Base-by-base conservation (phyloP, 2,329 filamentous ascomycete genomes). In the Cladosporium sp. region DNA sequence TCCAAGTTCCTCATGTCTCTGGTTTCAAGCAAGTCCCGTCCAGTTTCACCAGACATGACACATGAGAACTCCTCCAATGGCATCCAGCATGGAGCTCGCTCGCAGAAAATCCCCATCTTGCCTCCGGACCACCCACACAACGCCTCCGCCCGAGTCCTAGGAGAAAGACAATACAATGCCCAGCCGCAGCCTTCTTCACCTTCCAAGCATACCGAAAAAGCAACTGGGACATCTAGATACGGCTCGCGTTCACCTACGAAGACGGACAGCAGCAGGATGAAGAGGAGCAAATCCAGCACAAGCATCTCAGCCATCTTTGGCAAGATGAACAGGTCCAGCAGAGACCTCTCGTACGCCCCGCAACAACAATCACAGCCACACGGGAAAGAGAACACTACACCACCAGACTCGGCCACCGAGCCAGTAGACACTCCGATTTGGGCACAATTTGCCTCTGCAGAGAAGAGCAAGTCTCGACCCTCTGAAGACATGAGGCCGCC, bases 351-450 rank as follows among this genome's bases (percentile, higher is more conserved):
- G 2, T 65, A 53, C 39, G 56, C 63, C 16, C 87, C 7, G 81
- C 83, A 62, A 77, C 81, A 25, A 43, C 83, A 62, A 77, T 81
- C 26, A 32, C 82, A 80, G 46, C 77, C 79, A 30, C 89, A 86
- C 72, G 89, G 94, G 76, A 96, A 96, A 78, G 93, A 97, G 78
- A 97, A 97, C 76, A 85, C 84, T 63, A 89, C 86, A 34, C 91
- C 91, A 3, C 80, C 83, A 0, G 79, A 81, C 65, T 82, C 81
- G 4, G 75, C 80, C 14, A 73, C 77, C 8, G 75, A 77, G 18
- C 78, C 80, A 48, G 78, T 80, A 58, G 73, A 79, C 25, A 72
- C 90, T 1, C 92, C 93, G 26, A 93, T 94, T 64, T 97, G 91
- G 83, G 87, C 91, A 16, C 89, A 95, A 72, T 95, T 94, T 75